phyloP scores from a whole-genome alignment of 1,139 yeast genomes.

The Nakaseomyces kungkrabaensis region DNA sequence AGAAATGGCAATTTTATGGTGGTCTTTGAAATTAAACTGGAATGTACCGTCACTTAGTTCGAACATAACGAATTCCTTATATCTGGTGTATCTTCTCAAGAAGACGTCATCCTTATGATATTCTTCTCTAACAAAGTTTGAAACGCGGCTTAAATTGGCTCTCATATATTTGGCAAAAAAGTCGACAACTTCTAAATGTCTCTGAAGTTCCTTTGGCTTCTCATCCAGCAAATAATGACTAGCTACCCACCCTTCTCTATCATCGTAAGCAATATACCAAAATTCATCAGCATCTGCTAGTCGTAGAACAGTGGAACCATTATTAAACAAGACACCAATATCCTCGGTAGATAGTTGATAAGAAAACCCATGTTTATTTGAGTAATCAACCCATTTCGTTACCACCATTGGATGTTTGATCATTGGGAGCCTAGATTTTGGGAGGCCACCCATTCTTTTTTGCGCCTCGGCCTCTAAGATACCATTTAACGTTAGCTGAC shows the following conservation, averaged over 20 bases:
- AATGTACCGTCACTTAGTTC: conserved; percentile 86
- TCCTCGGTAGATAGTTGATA: conserved; percentile 85
- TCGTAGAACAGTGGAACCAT: conserved; percentile 69
- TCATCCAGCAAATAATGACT: conserved; percentile 47
- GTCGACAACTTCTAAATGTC: conserved; percentile 73
- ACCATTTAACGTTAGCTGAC: conserved; percentile 36
- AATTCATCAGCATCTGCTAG: conserved; percentile 54
- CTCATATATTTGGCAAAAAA: conserved; percentile 80
- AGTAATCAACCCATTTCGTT: conserved; percentile 96
- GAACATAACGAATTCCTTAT: conserved; percentile 77
- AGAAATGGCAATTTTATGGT: conserved; percentile 75
- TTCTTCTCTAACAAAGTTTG: conserved; percentile 38
- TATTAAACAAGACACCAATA: conserved; percentile 86
- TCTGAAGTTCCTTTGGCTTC: conserved; percentile 52
- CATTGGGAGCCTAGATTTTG: conserved; percentile 25
- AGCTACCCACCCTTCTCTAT: conserved; percentile 63
- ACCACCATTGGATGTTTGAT: conserved; percentile 62
- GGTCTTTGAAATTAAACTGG: conserved; percentile 93
- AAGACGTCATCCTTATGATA: conserved; percentile 52
- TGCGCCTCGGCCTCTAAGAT: conserved; percentile 36
- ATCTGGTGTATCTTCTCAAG: conserved; percentile 72
- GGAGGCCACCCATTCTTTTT: conserved; percentile 32
- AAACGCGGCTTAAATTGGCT: conserved; percentile 66
- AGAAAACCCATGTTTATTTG: conserved; percentile 91
- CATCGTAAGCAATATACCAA: conserved; percentile 50